Evolutionary conservation across 306 rosid species (phyloP), one percentile per base, ranked within the genome.

Genomic region (Fagus sylvatica): DNA sequence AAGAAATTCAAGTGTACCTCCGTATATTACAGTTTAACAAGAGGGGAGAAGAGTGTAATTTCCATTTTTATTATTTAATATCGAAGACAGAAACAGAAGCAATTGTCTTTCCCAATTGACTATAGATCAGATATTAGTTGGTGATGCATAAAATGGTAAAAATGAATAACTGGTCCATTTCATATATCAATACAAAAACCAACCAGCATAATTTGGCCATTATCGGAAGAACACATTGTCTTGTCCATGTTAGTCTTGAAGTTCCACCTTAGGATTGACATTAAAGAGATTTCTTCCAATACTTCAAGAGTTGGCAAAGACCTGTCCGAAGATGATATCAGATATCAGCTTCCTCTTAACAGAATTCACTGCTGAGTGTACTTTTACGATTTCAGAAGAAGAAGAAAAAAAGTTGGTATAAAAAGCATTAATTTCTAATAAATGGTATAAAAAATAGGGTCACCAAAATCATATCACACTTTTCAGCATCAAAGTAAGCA

Each of bases 151-250:
- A 54, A 68, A 76, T 53, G 39, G 39, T 61, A 48, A 74, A 48
- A 74, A 51, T 51, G 17, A 40, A 30, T n/a, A 62, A 70, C 33
- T 51, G 36, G n/a, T 16, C 28, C 76, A 56, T 71, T 54, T 74
- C 73, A 64, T 82, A 61, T 53, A 56, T 59, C 71, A 51, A 76
- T 11, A 78, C 5, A 36, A 74, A 51, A 87, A 85, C 90, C 65
- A 57, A 93, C 98, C 97, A 94, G 89, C 79, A 88, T 77, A 72
- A 90, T 87, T 88, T 91, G 88, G 74, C 97, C 98, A 46, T 72
- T 64, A 80, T 88, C 59, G 49, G 96, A 87, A 74, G 94, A 94
- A 77, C 91, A 89, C 53, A 90, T 84, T 81, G 84, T 86, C 86
- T 86, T 90, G 78, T 89, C 88, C 96, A 87, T 90, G 78, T 85